Evolutionary conservation across 164 flowering plant species (phyloP).

Genomic region (Annona squamosa): DNA sequence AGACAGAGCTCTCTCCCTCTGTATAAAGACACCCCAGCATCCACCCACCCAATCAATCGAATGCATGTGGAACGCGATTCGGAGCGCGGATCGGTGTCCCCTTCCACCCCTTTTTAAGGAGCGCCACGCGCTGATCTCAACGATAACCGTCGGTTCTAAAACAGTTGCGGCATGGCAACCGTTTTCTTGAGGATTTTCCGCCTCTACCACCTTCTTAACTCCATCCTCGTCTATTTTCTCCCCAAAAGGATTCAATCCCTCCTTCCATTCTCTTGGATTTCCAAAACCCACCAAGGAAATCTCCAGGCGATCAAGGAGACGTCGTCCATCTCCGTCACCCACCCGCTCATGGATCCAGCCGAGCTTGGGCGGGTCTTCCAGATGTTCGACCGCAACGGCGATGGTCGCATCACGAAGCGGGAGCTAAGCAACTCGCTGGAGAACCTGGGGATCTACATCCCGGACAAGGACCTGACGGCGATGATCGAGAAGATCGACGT

Average conservation of each 20-base stretch:
- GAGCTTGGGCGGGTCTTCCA: conserved; percentile 60
- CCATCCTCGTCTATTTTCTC: conserved; percentile 3
- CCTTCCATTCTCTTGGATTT: conserved; percentile 1
- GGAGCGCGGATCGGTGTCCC: not conserved
- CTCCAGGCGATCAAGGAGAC: not conserved
- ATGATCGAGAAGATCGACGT: conserved; percentile 63
- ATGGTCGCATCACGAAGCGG: conserved; percentile 56
- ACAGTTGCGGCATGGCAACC: conserved; percentile 1
- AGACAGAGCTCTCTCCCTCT: conserved; percentile 1
- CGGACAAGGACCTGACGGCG: conserved; percentile 40
- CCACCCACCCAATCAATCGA: not conserved
- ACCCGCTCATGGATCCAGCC: conserved; percentile 27
- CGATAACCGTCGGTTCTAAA: not conserved
- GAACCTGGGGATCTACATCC: conserved; percentile 52
- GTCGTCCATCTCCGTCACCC: not conserved
- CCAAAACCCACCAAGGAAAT: conserved; percentile 2
- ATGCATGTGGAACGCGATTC: not conserved
- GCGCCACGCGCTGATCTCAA: not conserved
- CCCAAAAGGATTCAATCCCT: conserved; percentile 4
- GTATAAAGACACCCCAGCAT: not conserved
- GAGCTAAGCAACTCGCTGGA: conserved; percentile 55
- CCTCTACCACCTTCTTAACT: conserved; percentile 1
- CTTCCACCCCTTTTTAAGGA: not conserved
- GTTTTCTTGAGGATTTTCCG: not conserved
- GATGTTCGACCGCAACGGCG: conserved; percentile 67